Percentiles rank a stretch among this genome's conserved stretches.
Conservation (phyloP, 441 rosid genomes). For the Francoa sonchifolia region DNA sequence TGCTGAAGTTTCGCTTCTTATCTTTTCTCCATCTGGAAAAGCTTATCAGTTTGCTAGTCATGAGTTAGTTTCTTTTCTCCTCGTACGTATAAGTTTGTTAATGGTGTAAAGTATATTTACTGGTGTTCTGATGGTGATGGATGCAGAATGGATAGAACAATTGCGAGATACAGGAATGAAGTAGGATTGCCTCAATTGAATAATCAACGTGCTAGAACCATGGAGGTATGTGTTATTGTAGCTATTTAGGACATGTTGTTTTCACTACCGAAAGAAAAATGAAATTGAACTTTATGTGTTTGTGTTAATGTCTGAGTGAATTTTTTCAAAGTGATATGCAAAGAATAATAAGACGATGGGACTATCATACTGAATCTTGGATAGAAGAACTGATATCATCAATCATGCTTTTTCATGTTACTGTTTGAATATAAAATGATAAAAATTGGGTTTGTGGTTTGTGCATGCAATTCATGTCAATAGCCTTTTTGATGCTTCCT, state of each 20-base stretch:
- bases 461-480: too few species aligned
- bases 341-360: too few species aligned
- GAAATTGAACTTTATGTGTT: not conserved
- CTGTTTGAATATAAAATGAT: too few species aligned
- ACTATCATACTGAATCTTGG: too few species aligned
- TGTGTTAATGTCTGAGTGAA: not conserved
- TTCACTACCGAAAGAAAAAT: too few species aligned
- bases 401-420: too few species aligned
- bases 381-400: too few species aligned
- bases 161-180: constrained; percentile 29
- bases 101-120: not conserved
- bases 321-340: too few species aligned
- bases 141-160: constrained; percentile 32
- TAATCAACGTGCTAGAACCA: constrained; percentile 17
- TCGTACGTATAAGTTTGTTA: not conserved
- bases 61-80: constrained; percentile 16
- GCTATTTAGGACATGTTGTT: too few species aligned
- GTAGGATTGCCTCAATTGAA: constrained; percentile 20
- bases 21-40: constrained; percentile 56
- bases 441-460: too few species aligned
- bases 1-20: constrained; percentile 46
- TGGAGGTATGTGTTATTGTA: constrained; percentile 25
- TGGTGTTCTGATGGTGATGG: not conserved
- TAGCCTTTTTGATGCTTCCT: too few species aligned
- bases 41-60: constrained; percentile 41